These are phyloP conservation scores for Polyporus tsugae DNA, from an alignment of 1,284 basidiomycete species.

Conservation along the genomic window DNA sequence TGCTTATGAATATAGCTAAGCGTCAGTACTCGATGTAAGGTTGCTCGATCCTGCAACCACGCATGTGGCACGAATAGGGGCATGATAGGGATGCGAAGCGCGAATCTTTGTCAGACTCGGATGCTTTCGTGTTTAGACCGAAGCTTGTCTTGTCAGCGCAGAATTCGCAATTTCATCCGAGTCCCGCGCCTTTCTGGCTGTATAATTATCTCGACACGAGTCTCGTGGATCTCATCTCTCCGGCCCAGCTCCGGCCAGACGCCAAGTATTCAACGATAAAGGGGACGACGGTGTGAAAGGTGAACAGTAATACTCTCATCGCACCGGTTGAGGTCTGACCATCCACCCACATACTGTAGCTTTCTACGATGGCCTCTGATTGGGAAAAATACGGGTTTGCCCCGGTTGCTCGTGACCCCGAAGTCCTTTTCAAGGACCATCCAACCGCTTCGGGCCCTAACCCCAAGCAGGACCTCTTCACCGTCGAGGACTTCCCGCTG, in stretches of 20 bases:
- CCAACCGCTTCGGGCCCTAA: conserved; percentile 54
- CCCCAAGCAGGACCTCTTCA: conserved; percentile 56
- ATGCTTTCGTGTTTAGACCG: neutral
- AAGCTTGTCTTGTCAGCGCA: neutral
- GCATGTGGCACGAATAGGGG: neutral
- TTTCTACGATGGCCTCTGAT: conserved; percentile 21
- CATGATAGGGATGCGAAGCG: neutral
- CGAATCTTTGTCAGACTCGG: neutral
- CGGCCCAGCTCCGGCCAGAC: neutral
- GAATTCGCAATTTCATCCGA: neutral
- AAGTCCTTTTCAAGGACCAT: conserved; percentile 56
- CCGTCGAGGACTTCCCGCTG: conserved; percentile 51
- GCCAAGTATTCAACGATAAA: neutral
- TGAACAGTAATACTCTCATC: neutral
- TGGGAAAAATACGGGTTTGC: conserved; percentile 54
- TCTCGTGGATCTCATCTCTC: neutral
- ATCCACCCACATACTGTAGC: neutral
- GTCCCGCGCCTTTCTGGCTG: neutral
- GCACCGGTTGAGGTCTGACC: neutral
- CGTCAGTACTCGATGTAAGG: neutral
- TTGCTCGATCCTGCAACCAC: neutral
- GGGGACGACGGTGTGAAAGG: neutral
- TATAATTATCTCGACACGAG: neutral
- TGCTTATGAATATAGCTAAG: no score
- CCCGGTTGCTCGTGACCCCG: conserved; percentile 57